Evolutionary conservation across 2,329 filamentous ascomycete species (phyloP).

Genomic region (Cladobotryum protrusum): DNA sequence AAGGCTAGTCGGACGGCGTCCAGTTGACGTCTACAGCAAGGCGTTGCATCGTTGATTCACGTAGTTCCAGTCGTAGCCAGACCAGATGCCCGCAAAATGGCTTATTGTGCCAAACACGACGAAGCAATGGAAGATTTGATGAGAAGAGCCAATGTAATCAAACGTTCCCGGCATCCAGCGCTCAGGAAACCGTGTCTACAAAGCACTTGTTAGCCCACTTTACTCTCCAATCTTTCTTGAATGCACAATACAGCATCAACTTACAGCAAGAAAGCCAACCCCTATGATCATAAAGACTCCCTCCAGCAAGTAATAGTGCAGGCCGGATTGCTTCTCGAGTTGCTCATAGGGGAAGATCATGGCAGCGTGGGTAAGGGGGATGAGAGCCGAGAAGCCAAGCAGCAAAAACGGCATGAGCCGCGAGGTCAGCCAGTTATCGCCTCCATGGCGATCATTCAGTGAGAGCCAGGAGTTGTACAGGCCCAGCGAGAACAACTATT

Average conservation of each 20-base stretch:
- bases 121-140: constrained; percentile 41
- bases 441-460: no score
- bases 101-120: constrained; percentile 30
- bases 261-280: no score
- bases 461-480: neutral
- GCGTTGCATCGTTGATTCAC: no score
- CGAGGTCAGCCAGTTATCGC: constrained; percentile 25
- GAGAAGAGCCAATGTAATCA: constrained; percentile 39
- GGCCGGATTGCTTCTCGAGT: constrained; percentile 32
- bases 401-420: constrained; percentile 31
- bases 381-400: constrained; percentile 32
- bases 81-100: no score
- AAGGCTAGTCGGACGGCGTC: no score
- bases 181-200: constrained; percentile 40
- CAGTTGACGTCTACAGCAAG: no score
- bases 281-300: constrained; percentile 10
- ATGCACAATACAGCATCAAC: constrained; percentile 12
- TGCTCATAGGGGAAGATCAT: constrained; percentile 31
- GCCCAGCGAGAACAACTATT: constrained; percentile 14
- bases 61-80: no score
- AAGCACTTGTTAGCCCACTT: no score
- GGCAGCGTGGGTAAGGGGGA: constrained; percentile 34
- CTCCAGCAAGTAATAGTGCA: constrained; percentile 35
- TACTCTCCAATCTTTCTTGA: no score
- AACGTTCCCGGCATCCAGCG: constrained; percentile 34